Conservation (phyloP, 768 basidiomycete species). For the Pulveroboletus sp. region DNA sequence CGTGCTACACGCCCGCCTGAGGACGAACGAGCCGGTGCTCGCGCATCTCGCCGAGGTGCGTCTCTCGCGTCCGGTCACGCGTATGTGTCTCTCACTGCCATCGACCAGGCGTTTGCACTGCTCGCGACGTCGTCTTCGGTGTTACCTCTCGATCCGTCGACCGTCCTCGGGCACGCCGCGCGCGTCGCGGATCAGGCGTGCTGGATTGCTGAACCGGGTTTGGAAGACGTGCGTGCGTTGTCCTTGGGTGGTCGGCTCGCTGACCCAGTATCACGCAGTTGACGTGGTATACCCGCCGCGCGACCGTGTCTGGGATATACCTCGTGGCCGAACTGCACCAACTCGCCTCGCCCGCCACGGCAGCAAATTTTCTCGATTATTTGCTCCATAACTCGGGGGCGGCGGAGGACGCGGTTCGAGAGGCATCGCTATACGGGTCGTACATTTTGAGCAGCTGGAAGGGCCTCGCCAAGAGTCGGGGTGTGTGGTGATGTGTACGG, state of each 20-base stretch:
- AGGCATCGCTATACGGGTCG: constrained; percentile 50
- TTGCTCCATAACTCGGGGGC: constrained; percentile 50
- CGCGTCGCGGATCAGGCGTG: constrained; percentile 71
- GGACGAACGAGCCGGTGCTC: constrained; percentile 66
- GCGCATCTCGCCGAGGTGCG: constrained; percentile 63
- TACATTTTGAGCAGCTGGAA: constrained; percentile 69
- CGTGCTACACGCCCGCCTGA: constrained; percentile 53
- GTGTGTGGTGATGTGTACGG: constrained; percentile 35
- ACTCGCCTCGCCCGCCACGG: constrained; percentile 68
- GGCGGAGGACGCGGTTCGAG: constrained; percentile 46
- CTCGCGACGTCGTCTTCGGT: constrained; percentile 50
- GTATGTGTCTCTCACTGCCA: background rate
- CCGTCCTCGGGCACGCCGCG: constrained; percentile 57
- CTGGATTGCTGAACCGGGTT: constrained; percentile 48
- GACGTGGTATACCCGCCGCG: constrained; percentile 69
- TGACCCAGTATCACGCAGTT: no score
- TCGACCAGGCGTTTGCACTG: constrained; percentile 68
- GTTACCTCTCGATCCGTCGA: constrained; percentile 53
- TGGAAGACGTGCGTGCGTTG: constrained; percentile 51
- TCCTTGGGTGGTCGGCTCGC: no score
- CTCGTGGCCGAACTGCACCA: constrained; percentile 81
- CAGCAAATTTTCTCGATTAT: constrained; percentile 59
- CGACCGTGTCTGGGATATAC: constrained; percentile 64
- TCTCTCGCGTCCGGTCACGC: background rate
- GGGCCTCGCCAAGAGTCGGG: constrained; percentile 67